Percentiles rank a stretch among this genome's conserved stretches.
Conservation (phyloP, 305 asterid genomes). For the Coffea humblotiana region DNA sequence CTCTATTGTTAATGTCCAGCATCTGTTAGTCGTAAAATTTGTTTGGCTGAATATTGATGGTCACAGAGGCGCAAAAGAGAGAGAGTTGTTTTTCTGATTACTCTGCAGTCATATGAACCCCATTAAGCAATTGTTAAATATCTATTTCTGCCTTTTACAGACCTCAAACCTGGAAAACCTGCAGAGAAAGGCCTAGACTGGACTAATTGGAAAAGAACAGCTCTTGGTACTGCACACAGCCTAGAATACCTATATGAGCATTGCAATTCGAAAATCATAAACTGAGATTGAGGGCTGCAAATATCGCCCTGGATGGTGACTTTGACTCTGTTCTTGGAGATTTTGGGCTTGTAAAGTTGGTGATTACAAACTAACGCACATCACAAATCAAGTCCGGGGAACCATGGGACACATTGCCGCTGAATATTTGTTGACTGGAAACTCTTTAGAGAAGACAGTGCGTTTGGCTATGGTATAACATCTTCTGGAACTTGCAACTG, state of each 20-base stretch:
- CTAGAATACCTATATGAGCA: slow-evolving; percentile 92
- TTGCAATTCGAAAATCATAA: slow-evolving; percentile 83
- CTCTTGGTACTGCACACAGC: slow-evolving; percentile 82
- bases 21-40: not conserved
- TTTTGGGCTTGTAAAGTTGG: slow-evolving; percentile 78
- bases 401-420: slow-evolving; percentile 98
- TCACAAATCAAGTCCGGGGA: slow-evolving; percentile 91
- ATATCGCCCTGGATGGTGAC: slow-evolving; percentile 70
- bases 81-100: not conserved
- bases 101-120: not conserved
- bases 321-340: slow-evolving; percentile 90
- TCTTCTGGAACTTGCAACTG: slow-evolving; percentile 82
- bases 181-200: slow-evolving; percentile 69
- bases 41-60: not conserved
- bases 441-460: slow-evolving; percentile 86
- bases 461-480: slow-evolving; percentile 85
- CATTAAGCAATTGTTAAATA: not conserved
- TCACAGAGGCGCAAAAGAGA: not conserved
- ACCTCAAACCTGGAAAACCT: slow-evolving; percentile 55
- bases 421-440: slow-evolving; percentile 82
- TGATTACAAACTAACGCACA: slow-evolving; percentile 69
- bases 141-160: slow-evolving; percentile 30
- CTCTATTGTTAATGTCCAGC: not conserved
- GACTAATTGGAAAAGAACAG: slow-evolving; percentile 66
- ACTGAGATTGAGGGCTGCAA: slow-evolving; percentile 93